Evolutionary conservation across 2,329 filamentous ascomycete genomes (phyloP), one percentile per base, ranked within the genome.

Genomic region (Mycosphaerelloides madeirae): DNA sequence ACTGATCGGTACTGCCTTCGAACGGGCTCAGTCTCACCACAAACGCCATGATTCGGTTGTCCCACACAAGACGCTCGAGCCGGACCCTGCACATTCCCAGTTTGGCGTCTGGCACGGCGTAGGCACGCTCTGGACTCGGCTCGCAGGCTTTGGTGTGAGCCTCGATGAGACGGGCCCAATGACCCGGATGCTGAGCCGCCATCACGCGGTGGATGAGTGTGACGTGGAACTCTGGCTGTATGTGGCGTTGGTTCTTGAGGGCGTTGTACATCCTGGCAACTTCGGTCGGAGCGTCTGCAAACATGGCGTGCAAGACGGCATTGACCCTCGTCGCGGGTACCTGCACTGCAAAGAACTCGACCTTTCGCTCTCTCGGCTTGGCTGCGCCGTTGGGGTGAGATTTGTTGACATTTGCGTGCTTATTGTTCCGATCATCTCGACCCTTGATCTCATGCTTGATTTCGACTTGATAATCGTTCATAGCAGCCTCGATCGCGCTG

Each of bases 201-300:
- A 71, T 73, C 9, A 83, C 81, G 36, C 84, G 83, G 66, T 98
- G 93, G 65, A 96, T 88, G 31, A 98, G 77, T 0, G 93, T 98
- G 46, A 98, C 87, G 64, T 98, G 93, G 65, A 97, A 98, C 31
- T 82, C 76, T n/a, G 76, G 63, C 66, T 97, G 91, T 5, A 97
- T 69, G 43, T 93, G 85, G 15, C 83, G 77, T 2, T 75, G 77
- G 55, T 84, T 76, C 64, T 85, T 79, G 28, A 98, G 77, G 45
- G 87, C 79, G 57, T 77, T 79, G 71, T 86, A 98, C 60, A 95
- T 83, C 16, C 71, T 74, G n/a, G 79, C 71, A 25, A 71, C 73
- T 13, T 78, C 69, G 3, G 80, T 67, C 0, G 78, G 58, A 5
- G 74, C 68, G 5, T 71, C 68, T 16, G 72, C 69, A 65, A 98